Conservation (phyloP, 2,329 filamentous ascomycete genomes). For the Podosphaera aphanis region DNA sequence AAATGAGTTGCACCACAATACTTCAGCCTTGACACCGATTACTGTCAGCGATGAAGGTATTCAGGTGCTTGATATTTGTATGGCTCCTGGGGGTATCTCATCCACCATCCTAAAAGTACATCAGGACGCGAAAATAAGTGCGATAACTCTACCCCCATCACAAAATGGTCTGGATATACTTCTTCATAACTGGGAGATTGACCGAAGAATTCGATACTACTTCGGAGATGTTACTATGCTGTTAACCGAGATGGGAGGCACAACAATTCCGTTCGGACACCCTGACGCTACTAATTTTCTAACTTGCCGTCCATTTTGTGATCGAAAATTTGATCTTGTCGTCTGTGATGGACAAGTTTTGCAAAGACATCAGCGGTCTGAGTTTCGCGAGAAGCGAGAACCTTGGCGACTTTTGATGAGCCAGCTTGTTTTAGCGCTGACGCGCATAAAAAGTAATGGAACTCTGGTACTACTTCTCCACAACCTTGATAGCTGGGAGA, state of each 20-base stretch:
- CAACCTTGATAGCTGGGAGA: slow-evolving; percentile 8
- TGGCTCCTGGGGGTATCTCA: slow-evolving; percentile 8
- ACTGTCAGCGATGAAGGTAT: not conserved
- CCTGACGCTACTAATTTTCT: slow-evolving; percentile 6
- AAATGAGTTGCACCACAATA: slow-evolving; percentile 18
- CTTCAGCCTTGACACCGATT: slow-evolving; percentile 2
- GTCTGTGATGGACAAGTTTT: slow-evolving; percentile 12
- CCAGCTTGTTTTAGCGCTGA: slow-evolving; percentile 10
- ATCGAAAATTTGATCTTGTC: slow-evolving; percentile 10
- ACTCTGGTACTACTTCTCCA: slow-evolving; percentile 11
- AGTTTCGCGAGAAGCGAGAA: slow-evolving; percentile 6
- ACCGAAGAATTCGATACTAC: slow-evolving; percentile 1
- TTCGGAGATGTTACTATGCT: slow-evolving; percentile 5
- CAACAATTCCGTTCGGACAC: slow-evolving; percentile 4
- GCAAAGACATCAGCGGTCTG: slow-evolving; percentile 9
- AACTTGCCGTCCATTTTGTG: slow-evolving; percentile 5
- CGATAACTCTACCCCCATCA: slow-evolving; percentile 7
- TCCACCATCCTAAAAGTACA: slow-evolving; percentile 3
- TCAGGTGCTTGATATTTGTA: slow-evolving; percentile 13
- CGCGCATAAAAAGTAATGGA: slow-evolving; percentile 6
- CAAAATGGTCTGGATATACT: slow-evolving; percentile 9
- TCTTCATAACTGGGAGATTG: slow-evolving; percentile 1
- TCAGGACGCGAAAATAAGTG: slow-evolving; percentile 3
- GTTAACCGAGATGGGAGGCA: slow-evolving; percentile 1
- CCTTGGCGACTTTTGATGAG: slow-evolving; percentile 6